phyloP scores from a whole-genome alignment of 2,329 filamentous ascomycete species.

The Metarhizium album region DNA sequence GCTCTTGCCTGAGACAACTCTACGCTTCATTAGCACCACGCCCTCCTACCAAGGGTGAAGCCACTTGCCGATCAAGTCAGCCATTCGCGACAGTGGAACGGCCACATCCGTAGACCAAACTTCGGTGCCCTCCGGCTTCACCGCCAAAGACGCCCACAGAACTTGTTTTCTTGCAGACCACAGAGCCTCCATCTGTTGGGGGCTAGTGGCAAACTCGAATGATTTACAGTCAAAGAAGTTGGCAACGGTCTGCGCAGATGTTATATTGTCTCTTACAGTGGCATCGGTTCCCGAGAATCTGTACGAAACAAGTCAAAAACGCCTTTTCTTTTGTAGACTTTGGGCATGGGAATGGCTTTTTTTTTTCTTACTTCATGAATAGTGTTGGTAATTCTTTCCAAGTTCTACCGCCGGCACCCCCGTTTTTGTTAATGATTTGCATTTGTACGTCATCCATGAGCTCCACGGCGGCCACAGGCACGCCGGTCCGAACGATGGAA shows the following conservation, averaged over 20 bases:
- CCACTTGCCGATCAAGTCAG: slow-evolving; percentile 50
- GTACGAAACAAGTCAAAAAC: background rate
- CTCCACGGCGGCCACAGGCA: slow-evolving; percentile 56
- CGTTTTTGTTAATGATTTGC: slow-evolving; percentile 53
- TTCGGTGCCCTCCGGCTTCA: slow-evolving; percentile 46
- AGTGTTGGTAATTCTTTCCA: slow-evolving; percentile 64
- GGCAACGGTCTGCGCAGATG: slow-evolving; percentile 44
- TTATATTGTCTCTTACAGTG: slow-evolving; percentile 49
- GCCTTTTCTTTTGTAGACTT: no score
- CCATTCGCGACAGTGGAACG: slow-evolving; percentile 60
- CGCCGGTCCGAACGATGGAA: slow-evolving; percentile 50
- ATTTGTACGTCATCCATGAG: slow-evolving; percentile 56
- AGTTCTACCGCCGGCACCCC: slow-evolving; percentile 43
- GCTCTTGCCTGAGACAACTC: slow-evolving; percentile 59
- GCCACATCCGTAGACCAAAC: slow-evolving; percentile 78
- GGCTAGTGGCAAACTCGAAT: slow-evolving; percentile 57
- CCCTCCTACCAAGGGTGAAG: background rate
- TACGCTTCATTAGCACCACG: slow-evolving; percentile 5
- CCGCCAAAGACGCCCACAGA: slow-evolving; percentile 61
- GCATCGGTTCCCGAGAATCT: slow-evolving; percentile 53
- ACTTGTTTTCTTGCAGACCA: slow-evolving; percentile 70
- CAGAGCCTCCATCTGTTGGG: slow-evolving; percentile 55
- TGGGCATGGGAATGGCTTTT: no score
- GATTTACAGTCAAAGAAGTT: slow-evolving; percentile 38
- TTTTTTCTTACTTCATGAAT: slow-evolving; percentile 49